Conservation (phyloP, 163 green algal genomes). For the Chlamydomonas reinhardtii region DNA sequence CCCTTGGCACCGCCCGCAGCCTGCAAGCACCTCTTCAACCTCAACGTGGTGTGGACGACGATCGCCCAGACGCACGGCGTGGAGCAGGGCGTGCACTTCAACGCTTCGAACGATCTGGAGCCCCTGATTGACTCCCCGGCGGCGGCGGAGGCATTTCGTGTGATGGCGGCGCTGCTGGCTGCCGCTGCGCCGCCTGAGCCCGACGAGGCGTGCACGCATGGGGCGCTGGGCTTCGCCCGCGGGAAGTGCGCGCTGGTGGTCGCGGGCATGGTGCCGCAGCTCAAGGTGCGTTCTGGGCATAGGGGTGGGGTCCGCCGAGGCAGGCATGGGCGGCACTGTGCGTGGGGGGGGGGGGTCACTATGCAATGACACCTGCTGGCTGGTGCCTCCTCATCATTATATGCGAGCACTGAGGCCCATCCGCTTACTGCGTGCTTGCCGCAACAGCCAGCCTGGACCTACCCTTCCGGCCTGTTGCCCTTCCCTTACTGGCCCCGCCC, state of each 20-base stretch:
- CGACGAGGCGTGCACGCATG: conserved; percentile 22
- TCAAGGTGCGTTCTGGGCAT: conserved; percentile 2
- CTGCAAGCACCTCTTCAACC: conserved; percentile 5
- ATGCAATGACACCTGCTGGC: too few species aligned
- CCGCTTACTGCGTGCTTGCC: too few species aligned
- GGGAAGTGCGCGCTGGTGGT: conserved; percentile 26
- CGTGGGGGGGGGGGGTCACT: too few species aligned
- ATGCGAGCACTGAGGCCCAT: too few species aligned
- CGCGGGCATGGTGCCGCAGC: conserved; percentile 11
- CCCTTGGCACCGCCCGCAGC: not conserved
- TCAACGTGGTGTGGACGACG: conserved; percentile 25
- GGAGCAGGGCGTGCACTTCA: conserved; percentile 18
- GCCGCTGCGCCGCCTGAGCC: not conserved
- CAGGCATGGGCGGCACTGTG: too few species aligned
- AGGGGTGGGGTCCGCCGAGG: not conserved
- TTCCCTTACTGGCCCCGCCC: too few species aligned
- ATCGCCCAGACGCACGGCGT: conserved; percentile 30
- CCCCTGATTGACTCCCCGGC: conserved; percentile 25
- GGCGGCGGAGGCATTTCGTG: not conserved
- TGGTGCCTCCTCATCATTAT: not conserved
- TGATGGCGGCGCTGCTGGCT: conserved; percentile 12
- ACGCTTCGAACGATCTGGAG: not conserved
- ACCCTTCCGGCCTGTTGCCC: too few species aligned
- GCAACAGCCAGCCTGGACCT: too few species aligned
- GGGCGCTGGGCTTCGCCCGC: conserved; percentile 9